Evolutionary conservation across 177 flowering plant genomes (phyloP).

Genomic region (Vitis hybrid): DNA sequence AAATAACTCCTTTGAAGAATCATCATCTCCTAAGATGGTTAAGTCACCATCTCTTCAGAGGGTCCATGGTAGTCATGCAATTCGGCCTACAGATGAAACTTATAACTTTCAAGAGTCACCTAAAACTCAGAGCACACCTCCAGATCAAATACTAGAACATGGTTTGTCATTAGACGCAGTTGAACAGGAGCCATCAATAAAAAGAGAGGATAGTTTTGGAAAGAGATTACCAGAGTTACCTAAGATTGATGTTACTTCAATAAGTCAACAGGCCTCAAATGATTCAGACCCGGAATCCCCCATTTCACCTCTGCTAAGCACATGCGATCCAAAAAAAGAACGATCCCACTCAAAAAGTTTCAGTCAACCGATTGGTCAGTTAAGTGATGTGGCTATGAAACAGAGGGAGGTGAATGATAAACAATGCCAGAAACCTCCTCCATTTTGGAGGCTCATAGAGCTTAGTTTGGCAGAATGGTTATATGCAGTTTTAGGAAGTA

Average conservation of each 20-base stretch:
- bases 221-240: constrained; percentile 84
- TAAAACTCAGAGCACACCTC: constrained; percentile 64
- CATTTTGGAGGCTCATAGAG: constrained; percentile 87
- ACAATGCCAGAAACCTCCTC: constrained; percentile 51
- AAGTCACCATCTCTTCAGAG: constrained; percentile 95
- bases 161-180: constrained; percentile 48
- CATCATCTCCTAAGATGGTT: constrained; percentile 81
- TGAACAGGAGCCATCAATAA: constrained; percentile 76
- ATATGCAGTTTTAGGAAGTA: constrained; percentile 90
- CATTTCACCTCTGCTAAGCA: constrained; percentile 82
- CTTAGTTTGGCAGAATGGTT: constrained; percentile 98
- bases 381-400: constrained; percentile 55
- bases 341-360: constrained; percentile 96
- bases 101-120: constrained; percentile 75
- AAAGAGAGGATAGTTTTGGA: constrained; percentile 88
- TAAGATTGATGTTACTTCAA: constrained; percentile 75
- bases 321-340: constrained; percentile 89
- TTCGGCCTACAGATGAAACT: constrained; percentile 47
- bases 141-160: constrained; percentile 78
- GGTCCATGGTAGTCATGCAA: constrained; percentile 47
- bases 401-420: constrained; percentile 39
- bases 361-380: constrained; percentile 69
- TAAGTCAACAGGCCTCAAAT: constrained; percentile 50
- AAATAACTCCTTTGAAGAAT: constrained; percentile 71
- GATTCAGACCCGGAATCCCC: constrained; percentile 94